Percentiles rank a stretch among this genome's conserved stretches.
Conservation (phyloP, 2,329 filamentous ascomycete species). For the Ophiocordyceps australis region DNA sequence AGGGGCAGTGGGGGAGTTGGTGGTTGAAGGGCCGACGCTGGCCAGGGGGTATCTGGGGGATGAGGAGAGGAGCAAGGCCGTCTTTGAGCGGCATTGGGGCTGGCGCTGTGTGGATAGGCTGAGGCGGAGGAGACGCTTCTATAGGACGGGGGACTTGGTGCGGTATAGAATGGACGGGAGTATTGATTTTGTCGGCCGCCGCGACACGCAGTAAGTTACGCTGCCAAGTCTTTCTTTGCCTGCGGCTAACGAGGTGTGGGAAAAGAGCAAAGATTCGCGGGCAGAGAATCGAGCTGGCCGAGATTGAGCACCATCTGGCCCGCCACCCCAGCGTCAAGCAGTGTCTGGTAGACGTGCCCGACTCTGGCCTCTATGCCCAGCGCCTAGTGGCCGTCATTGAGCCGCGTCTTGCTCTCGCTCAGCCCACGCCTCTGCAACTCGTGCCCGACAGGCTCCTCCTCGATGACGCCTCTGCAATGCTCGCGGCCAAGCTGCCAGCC, state of each 20-base stretch:
- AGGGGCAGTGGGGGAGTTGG: conserved; percentile 13
- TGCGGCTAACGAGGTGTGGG: too few relatives aligned
- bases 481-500: neutral
- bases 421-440: neutral
- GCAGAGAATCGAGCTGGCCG: conserved; percentile 1
- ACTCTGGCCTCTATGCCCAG: neutral
- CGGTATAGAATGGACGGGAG: conserved; percentile 19
- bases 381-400: conserved; percentile 1
- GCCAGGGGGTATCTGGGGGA: conserved; percentile 30
- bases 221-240: neutral
- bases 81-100: conserved; percentile 7
- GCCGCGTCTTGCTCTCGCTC: neutral
- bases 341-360: conserved; percentile 1
- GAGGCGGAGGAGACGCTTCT: conserved; percentile 8
- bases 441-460: neutral
- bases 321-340: neutral
- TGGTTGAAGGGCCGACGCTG: conserved; percentile 21
- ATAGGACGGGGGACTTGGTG: conserved; percentile 28
- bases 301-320: conserved; percentile 1
- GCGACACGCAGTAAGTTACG: conserved; percentile 24
- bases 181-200: conserved; percentile 28
- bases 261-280: neutral
- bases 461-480: neutral
- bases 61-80: conserved; percentile 19
- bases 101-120: neutral